These are phyloP conservation scores for Cutaneotrichosporon sp. DNA, from an alignment of 1,284 basidiomycete species.

Conservation along the genomic window DNA sequence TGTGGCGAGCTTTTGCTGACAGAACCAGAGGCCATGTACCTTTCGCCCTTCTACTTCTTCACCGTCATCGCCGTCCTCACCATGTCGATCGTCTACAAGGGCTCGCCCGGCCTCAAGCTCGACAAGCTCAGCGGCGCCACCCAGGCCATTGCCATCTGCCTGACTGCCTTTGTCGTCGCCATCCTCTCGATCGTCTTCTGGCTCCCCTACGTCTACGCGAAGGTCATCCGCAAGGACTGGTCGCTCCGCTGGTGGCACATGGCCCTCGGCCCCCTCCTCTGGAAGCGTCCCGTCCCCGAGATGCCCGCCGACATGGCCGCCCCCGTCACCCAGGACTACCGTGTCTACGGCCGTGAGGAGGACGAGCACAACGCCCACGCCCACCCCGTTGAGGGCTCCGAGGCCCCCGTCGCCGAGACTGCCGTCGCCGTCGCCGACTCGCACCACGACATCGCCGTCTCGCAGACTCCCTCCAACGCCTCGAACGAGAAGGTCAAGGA, in stretches of 20 bases:
- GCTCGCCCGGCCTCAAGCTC: constrained; percentile 53
- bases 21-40: too few species aligned
- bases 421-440: neutral
- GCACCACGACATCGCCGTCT: too few species aligned
- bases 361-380: neutral
- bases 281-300: constrained; percentile 42
- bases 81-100: constrained; percentile 53
- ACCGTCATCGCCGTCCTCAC: constrained; percentile 46
- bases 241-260: constrained; percentile 56
- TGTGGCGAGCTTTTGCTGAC: too few species aligned
- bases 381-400: neutral
- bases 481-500: neutral
- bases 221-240: constrained; percentile 57
- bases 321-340: constrained; percentile 55
- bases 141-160: constrained; percentile 54
- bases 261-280: constrained; percentile 57
- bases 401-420: neutral
- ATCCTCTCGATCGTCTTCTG: constrained; percentile 56
- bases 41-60: constrained; percentile 56
- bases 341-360: constrained; percentile 37
- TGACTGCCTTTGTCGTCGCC: constrained; percentile 53
- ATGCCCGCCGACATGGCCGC: constrained; percentile 1
- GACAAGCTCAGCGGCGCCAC: constrained; percentile 46
- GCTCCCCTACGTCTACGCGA: constrained; percentile 57
- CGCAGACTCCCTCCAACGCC: too few species aligned